phyloP scores from a whole-genome alignment of 257 asterid genomes.

The Solanum pennellii region DNA sequence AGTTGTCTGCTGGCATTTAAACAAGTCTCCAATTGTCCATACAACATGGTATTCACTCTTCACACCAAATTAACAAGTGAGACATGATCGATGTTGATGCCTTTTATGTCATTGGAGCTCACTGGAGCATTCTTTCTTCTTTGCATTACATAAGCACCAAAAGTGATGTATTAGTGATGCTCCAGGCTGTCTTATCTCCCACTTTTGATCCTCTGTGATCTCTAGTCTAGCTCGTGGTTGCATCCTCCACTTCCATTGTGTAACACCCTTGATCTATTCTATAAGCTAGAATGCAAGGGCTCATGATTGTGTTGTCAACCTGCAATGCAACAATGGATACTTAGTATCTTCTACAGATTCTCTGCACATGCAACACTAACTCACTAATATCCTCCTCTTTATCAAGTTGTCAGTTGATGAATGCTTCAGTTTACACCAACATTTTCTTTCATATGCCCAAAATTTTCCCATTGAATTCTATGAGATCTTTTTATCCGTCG shows the following conservation, averaged over 20 bases:
- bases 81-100: background rate
- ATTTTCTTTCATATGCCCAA: background rate
- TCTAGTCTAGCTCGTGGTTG: background rate
- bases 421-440: background rate
- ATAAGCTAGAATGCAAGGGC: background rate
- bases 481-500: background rate
- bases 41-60: background rate
- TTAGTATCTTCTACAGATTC: background rate
- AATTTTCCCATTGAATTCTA: background rate
- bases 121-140: background rate
- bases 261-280: background rate
- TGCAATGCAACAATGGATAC: background rate
- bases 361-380: background rate
- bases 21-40: background rate
- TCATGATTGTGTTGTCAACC: background rate
- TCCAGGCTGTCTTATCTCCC: background rate
- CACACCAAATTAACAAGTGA: background rate
- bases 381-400: background rate
- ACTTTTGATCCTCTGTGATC: background rate
- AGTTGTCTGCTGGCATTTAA: background rate
- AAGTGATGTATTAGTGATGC: background rate
- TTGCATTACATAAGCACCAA: background rate
- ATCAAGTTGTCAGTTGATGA: background rate
- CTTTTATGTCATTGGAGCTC: background rate
- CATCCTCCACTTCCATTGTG: background rate